These are phyloP conservation scores for Rhododendron ferrugineum DNA, from an alignment of 148 eudicot species.

Conservation along the genomic window DNA sequence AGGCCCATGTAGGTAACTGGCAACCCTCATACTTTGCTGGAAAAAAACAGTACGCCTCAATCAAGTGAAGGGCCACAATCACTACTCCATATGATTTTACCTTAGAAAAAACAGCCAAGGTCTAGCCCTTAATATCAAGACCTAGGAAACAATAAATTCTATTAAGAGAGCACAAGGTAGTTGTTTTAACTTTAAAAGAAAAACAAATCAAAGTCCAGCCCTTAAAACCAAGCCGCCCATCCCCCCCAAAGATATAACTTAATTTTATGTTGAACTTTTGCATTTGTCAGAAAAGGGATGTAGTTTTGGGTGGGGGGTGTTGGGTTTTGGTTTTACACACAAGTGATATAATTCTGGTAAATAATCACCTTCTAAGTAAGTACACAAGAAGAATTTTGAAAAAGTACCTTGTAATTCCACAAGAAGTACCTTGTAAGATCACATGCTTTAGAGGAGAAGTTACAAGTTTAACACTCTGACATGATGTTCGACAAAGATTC, in stretches of 20 bases:
- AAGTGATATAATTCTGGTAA: not conserved
- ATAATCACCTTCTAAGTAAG: too few species aligned
- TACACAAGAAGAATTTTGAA: not conserved
- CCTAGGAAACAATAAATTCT: not conserved
- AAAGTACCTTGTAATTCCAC: not conserved
- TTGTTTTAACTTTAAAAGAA: not conserved
- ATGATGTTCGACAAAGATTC: not conserved
- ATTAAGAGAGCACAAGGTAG: not conserved
- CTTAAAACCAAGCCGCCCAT: not conserved
- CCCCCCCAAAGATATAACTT: too few species aligned
- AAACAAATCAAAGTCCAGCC: not conserved
- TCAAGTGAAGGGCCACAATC: not conserved
- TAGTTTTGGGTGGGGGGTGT: too few species aligned
- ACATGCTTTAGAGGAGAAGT: not conserved
- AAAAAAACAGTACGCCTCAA: not conserved
- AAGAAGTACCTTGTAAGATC: not conserved
- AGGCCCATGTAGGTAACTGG: not conserved
- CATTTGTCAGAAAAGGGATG: not conserved
- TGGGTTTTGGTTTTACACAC: not conserved
- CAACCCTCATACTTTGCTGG: not conserved
- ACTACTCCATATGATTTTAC: too few species aligned
- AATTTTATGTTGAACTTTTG: not conserved
- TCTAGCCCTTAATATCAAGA: not conserved
- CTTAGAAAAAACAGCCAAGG: not conserved
- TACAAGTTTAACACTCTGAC: not conserved